These are phyloP conservation scores for Puccinia hordei DNA, from an alignment of 1,284 basidiomycete species.

Conservation along the genomic window DNA sequence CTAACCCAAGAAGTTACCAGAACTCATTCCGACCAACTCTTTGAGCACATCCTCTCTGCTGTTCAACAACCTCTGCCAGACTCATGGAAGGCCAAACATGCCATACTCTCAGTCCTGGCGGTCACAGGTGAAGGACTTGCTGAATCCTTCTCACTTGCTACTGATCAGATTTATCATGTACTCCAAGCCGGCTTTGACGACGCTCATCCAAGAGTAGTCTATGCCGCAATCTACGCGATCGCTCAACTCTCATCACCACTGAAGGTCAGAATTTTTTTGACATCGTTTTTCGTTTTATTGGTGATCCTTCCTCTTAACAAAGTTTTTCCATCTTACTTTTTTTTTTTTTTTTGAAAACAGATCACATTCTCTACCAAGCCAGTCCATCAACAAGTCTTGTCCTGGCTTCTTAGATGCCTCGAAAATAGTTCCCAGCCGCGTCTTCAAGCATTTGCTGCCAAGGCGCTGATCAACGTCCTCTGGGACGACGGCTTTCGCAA, in stretches of 20 bases:
- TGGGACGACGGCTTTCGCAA: constrained; percentile 25
- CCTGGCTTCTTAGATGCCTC: constrained; percentile 22
- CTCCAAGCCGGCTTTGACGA: constrained; percentile 30
- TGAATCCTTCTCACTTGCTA: constrained; percentile 36
- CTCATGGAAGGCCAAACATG: constrained; percentile 31
- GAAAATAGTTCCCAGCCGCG: constrained; percentile 28
- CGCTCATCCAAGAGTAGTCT: constrained; percentile 27
- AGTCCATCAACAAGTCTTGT: constrained; percentile 30
- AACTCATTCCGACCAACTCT: constrained; percentile 38
- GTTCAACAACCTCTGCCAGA: constrained; percentile 5
- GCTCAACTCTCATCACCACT: constrained; percentile 37
- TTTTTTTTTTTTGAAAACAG: neutral
- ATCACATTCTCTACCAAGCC: constrained; percentile 24
- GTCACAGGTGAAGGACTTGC: constrained; percentile 31
- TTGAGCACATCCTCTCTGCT: constrained; percentile 25
- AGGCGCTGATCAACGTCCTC: constrained; percentile 37
- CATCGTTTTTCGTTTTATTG: neutral
- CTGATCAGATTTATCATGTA: constrained; percentile 12
- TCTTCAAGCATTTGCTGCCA: constrained; percentile 32
- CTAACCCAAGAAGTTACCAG: constrained; percentile 28
- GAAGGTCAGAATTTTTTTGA: constrained; percentile 23
- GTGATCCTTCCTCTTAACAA: neutral
- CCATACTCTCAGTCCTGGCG: constrained; percentile 26
- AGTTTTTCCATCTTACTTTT: too few species aligned
- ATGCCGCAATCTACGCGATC: constrained; percentile 45